These are phyloP conservation scores for Avicennia marina DNA, from an alignment of 257 asterid genomes.

Conservation along the genomic window DNA sequence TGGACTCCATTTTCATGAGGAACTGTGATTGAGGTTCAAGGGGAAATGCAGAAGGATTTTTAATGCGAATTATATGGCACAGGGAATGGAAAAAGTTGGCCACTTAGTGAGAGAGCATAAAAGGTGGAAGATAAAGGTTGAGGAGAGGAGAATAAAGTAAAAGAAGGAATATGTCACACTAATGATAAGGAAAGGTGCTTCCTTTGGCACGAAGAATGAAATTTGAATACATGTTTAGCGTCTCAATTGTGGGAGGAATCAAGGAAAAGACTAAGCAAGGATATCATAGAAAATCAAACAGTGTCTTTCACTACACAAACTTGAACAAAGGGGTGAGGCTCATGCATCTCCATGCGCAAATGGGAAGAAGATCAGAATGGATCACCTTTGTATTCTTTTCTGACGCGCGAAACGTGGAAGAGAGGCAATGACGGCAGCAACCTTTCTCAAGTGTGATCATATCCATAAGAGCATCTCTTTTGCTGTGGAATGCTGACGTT, in stretches of 20 bases:
- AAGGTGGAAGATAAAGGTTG: conserved; percentile 21
- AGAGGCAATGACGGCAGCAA: too few species aligned
- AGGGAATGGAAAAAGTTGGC: conserved; percentile 24
- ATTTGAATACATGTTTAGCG: conserved; percentile 39
- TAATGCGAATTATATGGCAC: conserved; percentile 15
- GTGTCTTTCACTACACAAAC: background rate
- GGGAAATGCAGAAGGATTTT: conserved; percentile 20
- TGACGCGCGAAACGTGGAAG: too few species aligned
- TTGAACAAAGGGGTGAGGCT: conserved; percentile 13
- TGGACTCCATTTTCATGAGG: conserved; percentile 39
- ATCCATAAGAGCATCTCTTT: too few species aligned
- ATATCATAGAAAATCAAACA: conserved; percentile 8
- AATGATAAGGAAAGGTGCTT: conserved; percentile 45
- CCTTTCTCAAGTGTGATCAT: too few species aligned
- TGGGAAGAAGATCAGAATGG: background rate
- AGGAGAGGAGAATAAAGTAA: conserved; percentile 36
- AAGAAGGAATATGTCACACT: conserved; percentile 39
- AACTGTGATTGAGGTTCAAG: conserved; percentile 7
- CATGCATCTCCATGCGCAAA: conserved; percentile 27
- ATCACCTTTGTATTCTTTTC: too few species aligned
- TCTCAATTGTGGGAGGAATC: conserved; percentile 34
- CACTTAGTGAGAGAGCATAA: conserved; percentile 16
- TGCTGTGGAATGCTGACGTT: too few species aligned
- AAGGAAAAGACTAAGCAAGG: background rate
- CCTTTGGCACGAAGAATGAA: conserved; percentile 67